phyloP scores from a whole-genome alignment of 495 filamentous ascomycete species.

The Podospora fimiseda region DNA sequence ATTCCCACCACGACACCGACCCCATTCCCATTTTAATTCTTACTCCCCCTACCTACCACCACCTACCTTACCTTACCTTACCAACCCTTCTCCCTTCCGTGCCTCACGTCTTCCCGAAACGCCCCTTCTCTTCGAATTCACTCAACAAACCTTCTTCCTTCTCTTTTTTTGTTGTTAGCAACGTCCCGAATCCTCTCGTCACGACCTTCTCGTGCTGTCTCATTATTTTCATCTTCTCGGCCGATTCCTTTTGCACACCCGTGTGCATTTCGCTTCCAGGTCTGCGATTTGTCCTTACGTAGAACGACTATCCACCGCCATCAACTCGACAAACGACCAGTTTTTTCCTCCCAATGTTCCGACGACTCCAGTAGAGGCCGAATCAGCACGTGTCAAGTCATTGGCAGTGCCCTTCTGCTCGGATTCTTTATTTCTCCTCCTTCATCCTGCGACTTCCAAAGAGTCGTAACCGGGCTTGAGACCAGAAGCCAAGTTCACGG shows the following conservation, averaged over 20 bases:
- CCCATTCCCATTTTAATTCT: conserved; percentile 33
- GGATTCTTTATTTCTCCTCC: not conserved
- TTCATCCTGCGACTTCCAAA: conserved; percentile 5
- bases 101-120: conserved; percentile 16
- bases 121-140: conserved; percentile 27
- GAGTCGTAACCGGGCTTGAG: conserved; percentile 23
- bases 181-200: conserved; percentile 7
- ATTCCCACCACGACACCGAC: conserved; percentile 24
- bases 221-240: conserved; percentile 2
- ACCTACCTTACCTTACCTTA: too few relatives aligned
- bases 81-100: conserved; percentile 10
- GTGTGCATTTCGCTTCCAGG: not conserved
- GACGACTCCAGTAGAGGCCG: conserved; percentile 24
- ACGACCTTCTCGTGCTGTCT: conserved; percentile 6
- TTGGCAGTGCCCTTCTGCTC: conserved; percentile 22
- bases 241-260: conserved; percentile 4
- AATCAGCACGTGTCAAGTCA: conserved; percentile 22
- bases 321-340: not conserved
- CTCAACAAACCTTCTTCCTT: conserved; percentile 2
- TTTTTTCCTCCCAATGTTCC: conserved; percentile 22
- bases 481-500: conserved; percentile 35
- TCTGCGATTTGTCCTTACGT: conserved; percentile 4
- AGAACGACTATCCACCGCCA: conserved; percentile 1
- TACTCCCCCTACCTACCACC: conserved; percentile 20
- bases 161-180: conserved; percentile 7